phyloP scores from a whole-genome alignment of 2,329 filamentous ascomycete genomes.

The Stemphylium lycopersici region DNA sequence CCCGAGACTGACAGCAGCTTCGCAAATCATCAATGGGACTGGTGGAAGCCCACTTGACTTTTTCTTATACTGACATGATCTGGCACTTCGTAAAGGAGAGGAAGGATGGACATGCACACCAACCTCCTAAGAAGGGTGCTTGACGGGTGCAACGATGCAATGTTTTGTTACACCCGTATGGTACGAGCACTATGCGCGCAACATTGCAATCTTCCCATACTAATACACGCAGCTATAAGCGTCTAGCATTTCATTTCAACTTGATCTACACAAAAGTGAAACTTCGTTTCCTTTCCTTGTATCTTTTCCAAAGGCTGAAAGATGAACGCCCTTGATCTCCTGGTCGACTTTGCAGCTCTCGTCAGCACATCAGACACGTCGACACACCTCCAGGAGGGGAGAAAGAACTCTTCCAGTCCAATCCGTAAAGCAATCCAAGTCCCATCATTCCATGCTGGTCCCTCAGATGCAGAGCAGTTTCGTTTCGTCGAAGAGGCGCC shows the following conservation, averaged over 20 bases:
- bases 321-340: slow-evolving; percentile 27
- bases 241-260: neutral
- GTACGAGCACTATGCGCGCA: slow-evolving; percentile 2
- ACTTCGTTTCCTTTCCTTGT: neutral
- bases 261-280: neutral
- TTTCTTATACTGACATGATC: neutral
- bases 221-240: neutral
- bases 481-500: neutral
- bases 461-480: neutral
- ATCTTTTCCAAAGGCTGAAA: neutral
- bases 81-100: neutral
- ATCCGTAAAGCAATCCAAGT: too few relatives aligned
- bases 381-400: neutral
- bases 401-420: neutral
- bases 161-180: slow-evolving; percentile 8
- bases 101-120: neutral
- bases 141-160: slow-evolving; percentile 2
- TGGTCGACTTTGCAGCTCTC: slow-evolving; percentile 23
- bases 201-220: neutral
- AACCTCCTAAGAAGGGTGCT: too few relatives aligned
- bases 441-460: too few relatives aligned
- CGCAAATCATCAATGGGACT: too few relatives aligned
- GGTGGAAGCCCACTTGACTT: too few relatives aligned
- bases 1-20: too few relatives aligned
- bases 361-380: slow-evolving; percentile 1